A percentile compares a stretch with the other conserved stretches of the same genome.
Evolutionary conservation across 192 early-diverging fungal species (phyloP).

Genomic region (Kickxella alabastrina): DNA sequence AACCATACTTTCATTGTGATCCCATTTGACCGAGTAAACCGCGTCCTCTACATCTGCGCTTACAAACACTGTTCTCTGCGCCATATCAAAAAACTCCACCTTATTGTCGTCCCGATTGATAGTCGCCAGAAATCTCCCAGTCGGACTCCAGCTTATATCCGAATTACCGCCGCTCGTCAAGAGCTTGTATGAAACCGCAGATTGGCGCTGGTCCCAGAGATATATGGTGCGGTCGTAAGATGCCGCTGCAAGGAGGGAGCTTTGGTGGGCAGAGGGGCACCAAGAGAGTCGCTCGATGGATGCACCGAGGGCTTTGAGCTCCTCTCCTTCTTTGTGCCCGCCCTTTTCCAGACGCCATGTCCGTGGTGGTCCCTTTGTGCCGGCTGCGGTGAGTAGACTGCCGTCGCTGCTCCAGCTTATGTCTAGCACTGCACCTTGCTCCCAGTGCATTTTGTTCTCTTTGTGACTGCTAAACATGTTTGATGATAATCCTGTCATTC

Average conservation of each 20-base stretch:
- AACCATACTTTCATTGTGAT: constrained; percentile 16
- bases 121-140: constrained; percentile 24
- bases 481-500: background rate
- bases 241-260: constrained; percentile 26
- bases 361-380: constrained; percentile 25
- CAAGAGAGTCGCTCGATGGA: constrained; percentile 38
- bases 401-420: constrained; percentile 51
- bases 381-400: constrained; percentile 30
- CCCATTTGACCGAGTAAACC: constrained; percentile 23
- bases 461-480: constrained; percentile 15
- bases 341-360: constrained; percentile 41
- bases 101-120: constrained; percentile 29
- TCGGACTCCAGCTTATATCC: constrained; percentile 36
- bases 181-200: constrained; percentile 4
- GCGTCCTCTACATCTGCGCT: constrained; percentile 19
- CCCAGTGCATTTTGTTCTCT: constrained; percentile 41
- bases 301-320: constrained; percentile 18
- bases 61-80: constrained; percentile 14
- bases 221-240: constrained; percentile 28
- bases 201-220: constrained; percentile 36
- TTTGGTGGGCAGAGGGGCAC: constrained; percentile 17
- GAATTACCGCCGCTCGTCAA: constrained; percentile 13
- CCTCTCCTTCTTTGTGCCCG: constrained; percentile 51
- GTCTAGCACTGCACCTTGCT: constrained; percentile 38
- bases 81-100: constrained; percentile 31